Evolutionary conservation across 192 early-diverging fungal species (phyloP).

Genomic region (Fimicolochytrium jonesii): DNA sequence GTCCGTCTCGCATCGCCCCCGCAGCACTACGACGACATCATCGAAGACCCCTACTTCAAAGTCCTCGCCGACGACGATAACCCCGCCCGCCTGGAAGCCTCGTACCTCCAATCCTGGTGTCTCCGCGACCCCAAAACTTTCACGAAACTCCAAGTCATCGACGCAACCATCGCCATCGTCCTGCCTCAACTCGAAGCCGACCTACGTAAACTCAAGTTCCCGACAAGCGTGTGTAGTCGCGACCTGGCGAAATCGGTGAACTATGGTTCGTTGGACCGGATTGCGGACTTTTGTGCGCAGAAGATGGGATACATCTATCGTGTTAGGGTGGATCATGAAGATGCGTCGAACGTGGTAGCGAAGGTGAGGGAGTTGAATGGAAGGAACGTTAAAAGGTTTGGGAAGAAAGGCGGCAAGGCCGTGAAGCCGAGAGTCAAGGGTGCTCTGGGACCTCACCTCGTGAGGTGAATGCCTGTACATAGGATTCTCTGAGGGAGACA

Average conservation of each 20-base stretch:
- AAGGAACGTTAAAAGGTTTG: too few species aligned
- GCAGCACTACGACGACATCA: conserved; percentile 10
- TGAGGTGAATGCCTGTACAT: too few species aligned
- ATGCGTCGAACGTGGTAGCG: background rate
- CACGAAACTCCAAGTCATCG: conserved; percentile 20
- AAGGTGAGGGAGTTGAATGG: conserved; percentile 7
- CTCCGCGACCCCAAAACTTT: background rate
- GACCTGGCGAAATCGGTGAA: conserved; percentile 3
- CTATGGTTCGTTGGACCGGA: background rate
- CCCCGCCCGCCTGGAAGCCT: background rate
- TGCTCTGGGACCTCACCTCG: too few species aligned
- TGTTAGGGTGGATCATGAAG: conserved; percentile 13
- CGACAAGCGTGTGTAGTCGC: background rate
- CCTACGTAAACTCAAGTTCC: conserved; percentile 16
- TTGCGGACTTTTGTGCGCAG: conserved; percentile 9
- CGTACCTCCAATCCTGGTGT: conserved; percentile 19
- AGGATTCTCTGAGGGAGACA: too few species aligned
- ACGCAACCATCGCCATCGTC: conserved; percentile 12
- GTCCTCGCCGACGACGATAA: conserved; percentile 19
- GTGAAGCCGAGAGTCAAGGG: too few species aligned
- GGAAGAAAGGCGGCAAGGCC: too few species aligned
- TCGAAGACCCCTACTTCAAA: conserved; percentile 18
- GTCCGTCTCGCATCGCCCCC: too few species aligned
- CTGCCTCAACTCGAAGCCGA: conserved; percentile 8
- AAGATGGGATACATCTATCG: conserved; percentile 5